Base-by-base conservation (phyloP, 345 rosid species). In the Jatropha curcas region DNA sequence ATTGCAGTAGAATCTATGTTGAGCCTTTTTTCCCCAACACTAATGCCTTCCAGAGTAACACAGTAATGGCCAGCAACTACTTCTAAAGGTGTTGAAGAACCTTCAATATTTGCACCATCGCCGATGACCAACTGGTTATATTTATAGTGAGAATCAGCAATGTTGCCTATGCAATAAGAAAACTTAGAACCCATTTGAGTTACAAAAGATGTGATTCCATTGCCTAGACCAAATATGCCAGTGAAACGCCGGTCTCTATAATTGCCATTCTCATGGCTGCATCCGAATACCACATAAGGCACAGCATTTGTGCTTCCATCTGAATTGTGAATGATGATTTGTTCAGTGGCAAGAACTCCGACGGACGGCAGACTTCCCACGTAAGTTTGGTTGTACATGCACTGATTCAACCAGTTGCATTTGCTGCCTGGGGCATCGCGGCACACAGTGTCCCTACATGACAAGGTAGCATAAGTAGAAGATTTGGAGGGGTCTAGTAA, bases 91-190 rank as follows among this genome's bases (percentile, higher is more conserved):
- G 92, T 90, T 12, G 83, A 79, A 14, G 73, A 83, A 2, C 92
- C 92, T 57, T 88, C 86, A 1, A 85, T 60, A 13, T 67, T 79
- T 0, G 84, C 86, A 8, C 73, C 81, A 4, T 82, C 72, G 0
- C 96, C 91, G 0, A 90, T 66, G 53, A 86, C 77, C 70, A 88
- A 66, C 33, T 77, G 85, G 50, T 82, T 86, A 52, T 62, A 85
- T 20, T 48, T 24, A 46, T 83, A 87, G 60, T 63, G n/a, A 27
- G 82, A 84, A 63, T 88, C 86, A 22, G 43, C 41, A 61, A 82
- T 34, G 33, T 76, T 82, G 11, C 90, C 86, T 0, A 87, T 70
- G 78, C 92, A 90, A 63, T 87, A 90, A 1, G 91, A 90, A 71
- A 88, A 87, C 30, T 71, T 82, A 13, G 83, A 81, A 17, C 86